These are phyloP conservation scores for Vaccinium corymbosum DNA, from an alignment of 148 eudicot genomes.

Conservation along the genomic window DNA sequence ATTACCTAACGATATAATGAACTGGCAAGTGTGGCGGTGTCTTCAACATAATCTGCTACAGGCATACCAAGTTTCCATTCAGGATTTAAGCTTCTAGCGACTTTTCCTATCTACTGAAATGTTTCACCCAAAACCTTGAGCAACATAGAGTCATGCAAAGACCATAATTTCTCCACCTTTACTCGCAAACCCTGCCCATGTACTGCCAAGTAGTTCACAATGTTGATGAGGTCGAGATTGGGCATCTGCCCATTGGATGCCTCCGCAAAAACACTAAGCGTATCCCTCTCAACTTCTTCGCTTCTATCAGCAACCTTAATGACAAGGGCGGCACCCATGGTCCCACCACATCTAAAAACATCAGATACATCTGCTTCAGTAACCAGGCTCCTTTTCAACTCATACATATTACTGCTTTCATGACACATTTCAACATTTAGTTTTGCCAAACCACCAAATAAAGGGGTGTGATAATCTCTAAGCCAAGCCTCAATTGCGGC, in stretches of 20 bases:
- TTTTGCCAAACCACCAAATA: constrained; percentile 37
- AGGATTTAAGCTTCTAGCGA: constrained; percentile 68
- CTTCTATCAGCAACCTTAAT: constrained; percentile 62
- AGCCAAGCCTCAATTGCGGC: constrained; percentile 78
- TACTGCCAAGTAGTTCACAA: constrained; percentile 86
- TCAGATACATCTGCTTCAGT: constrained; percentile 29
- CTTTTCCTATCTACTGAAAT: constrained; percentile 55
- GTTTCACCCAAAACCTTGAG: constrained; percentile 50
- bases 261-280: constrained; percentile 81
- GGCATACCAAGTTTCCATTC: constrained; percentile 82
- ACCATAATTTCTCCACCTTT: constrained; percentile 64
- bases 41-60: constrained; percentile 76
- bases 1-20: constrained; percentile 82
- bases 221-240: constrained; percentile 89
- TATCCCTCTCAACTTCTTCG: constrained; percentile 39
- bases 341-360: constrained; percentile 83
- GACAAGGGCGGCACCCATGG: constrained; percentile 96
- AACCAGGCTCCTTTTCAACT: constrained; percentile 18
- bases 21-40: constrained; percentile 89
- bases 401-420: constrained; percentile 23
- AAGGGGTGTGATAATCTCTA: constrained; percentile 71
- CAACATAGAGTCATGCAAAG: constrained; percentile 58
- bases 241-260: constrained; percentile 99
- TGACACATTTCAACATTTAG: constrained; percentile 33
- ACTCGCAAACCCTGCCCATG: constrained; percentile 78